Base-by-base conservation (phyloP, 2,329 filamentous ascomycete species). In the Diaporthe vaccinii region DNA sequence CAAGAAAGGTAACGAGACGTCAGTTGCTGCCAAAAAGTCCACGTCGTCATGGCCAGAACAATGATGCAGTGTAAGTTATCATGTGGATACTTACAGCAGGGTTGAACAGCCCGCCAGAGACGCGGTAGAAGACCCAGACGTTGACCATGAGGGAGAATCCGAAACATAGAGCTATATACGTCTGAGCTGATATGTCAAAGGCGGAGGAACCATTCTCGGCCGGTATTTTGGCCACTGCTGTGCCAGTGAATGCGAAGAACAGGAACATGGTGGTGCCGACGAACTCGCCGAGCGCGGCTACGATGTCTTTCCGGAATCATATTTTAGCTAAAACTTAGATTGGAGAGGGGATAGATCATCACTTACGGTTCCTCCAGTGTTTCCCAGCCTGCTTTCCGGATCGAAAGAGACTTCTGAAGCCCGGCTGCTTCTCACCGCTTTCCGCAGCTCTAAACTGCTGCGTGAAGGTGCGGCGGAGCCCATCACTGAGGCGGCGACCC, bases 91-190 rank as follows among this genome's bases (percentile, higher is more conserved):
- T 68, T 51, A 68, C 62, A 39, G 80, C 83, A 20, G 84, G 85
- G 53, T 86, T 85, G 68, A 86, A 86, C 41, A 84, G 73, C 0
- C 84, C 84, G 3, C 84, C 84, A 57, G 84, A 87, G 58, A 89
- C 84, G 22, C 87, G 82, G 75, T 86, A 89, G 79, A 88, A 89
- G 2, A 85, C 82, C 87, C 86, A 89, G 0, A 85, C 86, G 53
- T 86, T 88, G 51, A 87, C 85, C 31, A 86, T 83, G 51, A 89
- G 80, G 44, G 84, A 85, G 74, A 87, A 82, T 0, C 86, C 85
- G 76, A 87, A 88, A 14, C 79, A 81, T 10, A 87, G 77, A 7
- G 84, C 80, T 39, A 86, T 83, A 74, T 84, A 87, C 5, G 87
- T 75, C 31, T 75, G 41, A 12, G 72, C 69, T 20, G 72, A 31